Base-by-base conservation (phyloP, 768 basidiomycete species). In the Macrolepiota fuliginosa region DNA sequence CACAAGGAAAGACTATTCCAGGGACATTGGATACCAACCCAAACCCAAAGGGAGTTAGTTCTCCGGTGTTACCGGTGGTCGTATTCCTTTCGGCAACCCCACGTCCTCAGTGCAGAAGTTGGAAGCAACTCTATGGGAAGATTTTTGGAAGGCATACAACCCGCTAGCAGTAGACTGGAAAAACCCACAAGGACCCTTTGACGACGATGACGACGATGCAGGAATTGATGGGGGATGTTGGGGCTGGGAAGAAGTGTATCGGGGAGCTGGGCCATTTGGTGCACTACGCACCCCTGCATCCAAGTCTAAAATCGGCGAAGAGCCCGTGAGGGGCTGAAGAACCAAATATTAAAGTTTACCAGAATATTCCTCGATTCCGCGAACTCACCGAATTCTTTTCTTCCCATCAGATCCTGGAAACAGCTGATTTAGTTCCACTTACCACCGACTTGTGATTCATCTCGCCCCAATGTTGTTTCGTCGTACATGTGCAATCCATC, bases 21-120 rank as follows among this genome's bases (percentile, higher is more conserved):
- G 15, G 54, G 54, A 11, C 37, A 56, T 19, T 56, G 36, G 37
- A 22, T 42, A 15, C 39, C 40, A 11, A 45, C 54, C 4, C 37
- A 56, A 40, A 6, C 40, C 15, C 39, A 56, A 25, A 19, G 54
- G 37, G 54, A 56, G 24, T 56, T 56, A 56, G 24, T 56, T 56
- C 39, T 39, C 15, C 5, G 39, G 54, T 19, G 17, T 45, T 9
- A 4, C 15, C 12, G 40, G 27, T 15, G 22, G 10, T 12, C 25
- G 24, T 25, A 10, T 56, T 42, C 54, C 54, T 24, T 27, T 56
- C 12, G 54, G 13, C 12, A 24, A 17, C 3, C 4, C 40, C 12
- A 42, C 3, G 7, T 3, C 40, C 11, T 40, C 54, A 11, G 15
- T 10, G 39, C 19, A 15, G 37, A 56, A 42, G 22, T 29, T 56